Evolutionary conservation across 768 basidiomycete species (phyloP), one percentile per base, ranked within the genome.

Genomic region (Auriscalpium microsporum): DNA sequence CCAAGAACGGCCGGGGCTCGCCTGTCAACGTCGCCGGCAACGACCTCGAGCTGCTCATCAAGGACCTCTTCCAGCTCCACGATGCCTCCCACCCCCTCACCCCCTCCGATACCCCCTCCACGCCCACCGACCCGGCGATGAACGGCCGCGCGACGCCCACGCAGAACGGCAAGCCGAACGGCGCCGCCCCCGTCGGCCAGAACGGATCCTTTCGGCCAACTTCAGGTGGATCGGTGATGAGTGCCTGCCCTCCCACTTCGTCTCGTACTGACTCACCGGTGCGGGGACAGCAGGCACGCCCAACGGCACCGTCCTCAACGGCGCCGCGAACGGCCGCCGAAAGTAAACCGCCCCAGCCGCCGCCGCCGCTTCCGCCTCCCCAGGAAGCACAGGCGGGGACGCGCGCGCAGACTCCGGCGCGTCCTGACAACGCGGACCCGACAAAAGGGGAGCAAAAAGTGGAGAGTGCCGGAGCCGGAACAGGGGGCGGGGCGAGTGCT

Each of bases 151-250:
- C 47, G 28, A 54, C 59, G 16, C 58, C 59, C 47, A 52, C 50
- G 28, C 50, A 53, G 7, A 45, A 11, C 38, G 47, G 52, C 38
- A 48, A 59, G 10, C 55, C 44, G 6, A 55, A 59, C 14, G 50
- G 53, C 47, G 53, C 53, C 45, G 35, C 48, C 40, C 13, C 45
- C 11, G 13, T 53, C 45, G 47, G 16, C 19, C n/a, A 47, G 28
- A 61, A 58, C 48, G 14, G 21, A 5, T 46, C 53, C 33, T 54
- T 54, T 54, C 53, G 46, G 23, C 9, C 60, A 54, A n/a, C 34
- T n/a, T 16, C 58, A 61, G 61, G 61, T 62, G 45, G 58, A 60
- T 62, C 56, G 59, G 61, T 62, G 61, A 60, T 62, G 61, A 36
- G 23, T 57, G 45, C 61, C 56, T 60, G 47, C 52, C 40, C 17